Conservation (phyloP, 768 basidiomycete genomes). For the Stropharia rugosoannulata region DNA sequence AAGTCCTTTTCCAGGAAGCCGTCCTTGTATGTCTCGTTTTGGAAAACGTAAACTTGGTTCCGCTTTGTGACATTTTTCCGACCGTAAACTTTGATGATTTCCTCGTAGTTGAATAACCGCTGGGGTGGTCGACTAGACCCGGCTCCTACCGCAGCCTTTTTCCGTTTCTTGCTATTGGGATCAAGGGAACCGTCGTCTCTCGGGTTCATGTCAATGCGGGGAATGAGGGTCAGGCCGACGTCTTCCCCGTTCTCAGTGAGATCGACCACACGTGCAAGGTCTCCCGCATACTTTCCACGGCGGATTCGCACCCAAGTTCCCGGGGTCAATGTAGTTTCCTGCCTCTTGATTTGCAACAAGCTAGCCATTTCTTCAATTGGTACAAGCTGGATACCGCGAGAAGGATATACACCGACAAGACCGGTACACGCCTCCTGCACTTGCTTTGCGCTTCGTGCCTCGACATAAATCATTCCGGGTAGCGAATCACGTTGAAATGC, state of each 20-base stretch:
- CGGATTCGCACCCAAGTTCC: slow-evolving; percentile 96
- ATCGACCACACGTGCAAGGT: slow-evolving; percentile 94
- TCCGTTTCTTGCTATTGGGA: slow-evolving; percentile 67
- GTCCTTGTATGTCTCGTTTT: slow-evolving; percentile 90
- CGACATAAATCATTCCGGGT: slow-evolving; percentile 95
- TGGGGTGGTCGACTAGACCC: slow-evolving; percentile 83
- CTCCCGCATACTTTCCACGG: slow-evolving; percentile 91
- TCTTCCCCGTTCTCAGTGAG: slow-evolving; percentile 92
- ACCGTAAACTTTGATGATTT: slow-evolving; percentile 84
- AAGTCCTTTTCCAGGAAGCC: slow-evolving; percentile 98
- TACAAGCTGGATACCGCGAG: slow-evolving; percentile 79
- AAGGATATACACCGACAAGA: slow-evolving; percentile 89
- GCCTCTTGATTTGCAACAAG: slow-evolving; percentile 92
- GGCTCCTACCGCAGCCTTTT: slow-evolving; percentile 53
- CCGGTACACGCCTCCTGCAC: slow-evolving; percentile 85
- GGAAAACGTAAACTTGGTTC: slow-evolving; percentile 79
- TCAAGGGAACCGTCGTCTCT: slow-evolving; percentile 68
- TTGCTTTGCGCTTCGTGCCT: slow-evolving; percentile 85
- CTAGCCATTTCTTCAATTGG: slow-evolving; percentile 99
- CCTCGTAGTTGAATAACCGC: slow-evolving; percentile 91
- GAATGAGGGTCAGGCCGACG: slow-evolving; percentile 89
- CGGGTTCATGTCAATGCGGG: slow-evolving; percentile 96
- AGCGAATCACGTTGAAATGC: slow-evolving; percentile 96
- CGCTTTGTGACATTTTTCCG: slow-evolving; percentile 74
- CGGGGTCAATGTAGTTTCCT: slow-evolving; percentile 77